Percentiles rank a stretch among this genome's conserved stretches.
Conservation (phyloP, 331 rosid genomes). For the Pyracantha coccinea region DNA sequence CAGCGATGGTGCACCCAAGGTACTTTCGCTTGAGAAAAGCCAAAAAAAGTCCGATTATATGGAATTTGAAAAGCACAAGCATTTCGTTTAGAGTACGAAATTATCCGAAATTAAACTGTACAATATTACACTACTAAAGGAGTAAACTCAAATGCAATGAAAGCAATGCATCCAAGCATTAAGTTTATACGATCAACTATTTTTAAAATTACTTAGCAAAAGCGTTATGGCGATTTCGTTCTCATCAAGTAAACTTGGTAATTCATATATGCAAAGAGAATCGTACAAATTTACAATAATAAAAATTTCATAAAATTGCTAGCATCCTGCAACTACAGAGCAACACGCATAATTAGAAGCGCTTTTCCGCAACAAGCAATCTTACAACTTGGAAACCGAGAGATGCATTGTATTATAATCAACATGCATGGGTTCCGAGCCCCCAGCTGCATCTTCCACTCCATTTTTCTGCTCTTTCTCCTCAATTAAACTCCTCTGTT, state of each 20-base stretch:
- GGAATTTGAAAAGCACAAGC: neutral
- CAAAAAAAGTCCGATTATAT: neutral
- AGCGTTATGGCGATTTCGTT: neutral
- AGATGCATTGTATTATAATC: constrained; percentile 32
- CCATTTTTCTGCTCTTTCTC: constrained; percentile 83
- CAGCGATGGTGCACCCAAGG: no score
- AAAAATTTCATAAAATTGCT: neutral
- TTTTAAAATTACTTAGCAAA: neutral
- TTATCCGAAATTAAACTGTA: neutral
- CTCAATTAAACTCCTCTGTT: constrained; percentile 75
- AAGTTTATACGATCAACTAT: neutral
- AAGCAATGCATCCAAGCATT: neutral
- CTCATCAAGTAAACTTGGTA: neutral
- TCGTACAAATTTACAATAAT: neutral
- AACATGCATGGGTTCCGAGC: constrained; percentile 65
- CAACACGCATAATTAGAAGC: no score
- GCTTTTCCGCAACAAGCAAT: constrained; percentile 5
- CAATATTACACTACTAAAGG: neutral
- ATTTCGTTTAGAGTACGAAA: neutral
- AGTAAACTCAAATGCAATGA: neutral
- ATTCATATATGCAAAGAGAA: neutral
- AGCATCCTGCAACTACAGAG: neutral
- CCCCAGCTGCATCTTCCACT: constrained; percentile 58
- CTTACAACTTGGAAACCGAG: constrained; percentile 10
- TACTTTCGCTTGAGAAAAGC: neutral